Evolutionary conservation across 2,329 filamentous ascomycete genomes (phyloP).

Genomic region (Colletotrichum caudatum): DNA sequence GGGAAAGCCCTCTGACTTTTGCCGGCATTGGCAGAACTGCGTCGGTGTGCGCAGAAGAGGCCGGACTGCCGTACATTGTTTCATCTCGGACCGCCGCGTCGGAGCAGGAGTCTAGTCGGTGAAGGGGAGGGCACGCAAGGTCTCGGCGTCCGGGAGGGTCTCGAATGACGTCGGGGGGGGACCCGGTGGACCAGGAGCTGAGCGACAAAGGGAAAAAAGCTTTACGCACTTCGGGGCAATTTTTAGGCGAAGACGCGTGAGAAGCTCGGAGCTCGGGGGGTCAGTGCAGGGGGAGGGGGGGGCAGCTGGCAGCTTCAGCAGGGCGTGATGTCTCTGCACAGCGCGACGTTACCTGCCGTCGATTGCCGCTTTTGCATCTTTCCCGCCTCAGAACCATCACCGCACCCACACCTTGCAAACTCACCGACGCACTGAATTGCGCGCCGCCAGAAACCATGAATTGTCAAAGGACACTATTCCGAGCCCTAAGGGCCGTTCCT

Average conservation of each 20-base stretch:
- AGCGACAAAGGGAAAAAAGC: constrained; percentile 7
- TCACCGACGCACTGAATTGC: background rate
- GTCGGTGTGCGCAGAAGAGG: background rate
- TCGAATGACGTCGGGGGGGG: background rate
- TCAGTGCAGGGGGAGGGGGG: constrained; percentile 21
- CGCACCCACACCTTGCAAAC: background rate
- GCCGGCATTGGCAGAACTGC: constrained; percentile 36
- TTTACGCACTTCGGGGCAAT: constrained; percentile 39
- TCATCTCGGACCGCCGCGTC: background rate
- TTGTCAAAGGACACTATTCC: constrained; percentile 50
- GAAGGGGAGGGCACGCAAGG: background rate
- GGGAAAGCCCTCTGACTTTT: constrained; percentile 1
- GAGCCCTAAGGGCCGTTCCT: constrained; percentile 52
- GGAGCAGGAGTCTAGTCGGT: background rate
- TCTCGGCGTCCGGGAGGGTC: background rate
- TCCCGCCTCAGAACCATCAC: constrained; percentile 15
- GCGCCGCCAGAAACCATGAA: constrained; percentile 49
- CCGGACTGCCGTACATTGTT: background rate
- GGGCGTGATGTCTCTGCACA: constrained; percentile 7
- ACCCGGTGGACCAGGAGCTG: background rate
- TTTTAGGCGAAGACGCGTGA: constrained; percentile 38
- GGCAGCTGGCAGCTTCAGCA: background rate
- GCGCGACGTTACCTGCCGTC: constrained; percentile 29
- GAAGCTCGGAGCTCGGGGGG: constrained; percentile 25
- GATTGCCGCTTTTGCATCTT: constrained; percentile 16